Conservation (phyloP, 495 filamentous ascomycete species). For the Aspergillus bridgeri region DNA sequence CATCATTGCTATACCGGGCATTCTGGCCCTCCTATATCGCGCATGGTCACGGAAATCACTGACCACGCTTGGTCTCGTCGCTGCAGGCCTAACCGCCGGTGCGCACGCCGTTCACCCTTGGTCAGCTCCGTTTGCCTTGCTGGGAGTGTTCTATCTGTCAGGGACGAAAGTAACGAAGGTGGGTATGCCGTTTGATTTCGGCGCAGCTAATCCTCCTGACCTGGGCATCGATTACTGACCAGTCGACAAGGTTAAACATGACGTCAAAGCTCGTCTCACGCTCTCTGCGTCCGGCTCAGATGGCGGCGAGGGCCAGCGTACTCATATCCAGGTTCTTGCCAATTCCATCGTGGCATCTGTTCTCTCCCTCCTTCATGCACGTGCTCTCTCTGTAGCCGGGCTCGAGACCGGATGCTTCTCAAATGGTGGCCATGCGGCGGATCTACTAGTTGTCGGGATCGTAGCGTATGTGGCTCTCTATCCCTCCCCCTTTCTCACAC, state of each 20-base stretch:
- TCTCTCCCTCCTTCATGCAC: conserved; percentile 67
- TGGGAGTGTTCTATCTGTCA: conserved; percentile 81
- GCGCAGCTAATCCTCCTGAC: background rate
- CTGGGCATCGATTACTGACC: conserved; percentile 6
- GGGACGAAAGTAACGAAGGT: conserved; percentile 84
- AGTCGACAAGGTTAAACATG: conserved; percentile 67
- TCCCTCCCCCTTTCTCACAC: background rate
- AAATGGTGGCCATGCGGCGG: conserved; percentile 32
- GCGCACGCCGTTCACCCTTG: conserved; percentile 87
- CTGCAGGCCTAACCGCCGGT: conserved; percentile 65
- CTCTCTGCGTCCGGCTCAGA: conserved; percentile 65
- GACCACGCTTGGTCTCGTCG: conserved; percentile 63
- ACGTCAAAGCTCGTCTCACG: conserved; percentile 78
- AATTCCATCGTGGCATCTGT: conserved; percentile 79
- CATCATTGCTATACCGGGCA: conserved; percentile 63
- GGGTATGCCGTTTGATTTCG: background rate
- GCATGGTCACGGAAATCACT: conserved; percentile 70
- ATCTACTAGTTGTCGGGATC: conserved; percentile 56
- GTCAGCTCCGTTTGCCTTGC: conserved; percentile 79
- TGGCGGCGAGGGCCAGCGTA: conserved; percentile 77
- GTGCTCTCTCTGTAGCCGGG: conserved; percentile 40
- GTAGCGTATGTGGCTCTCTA: conserved; percentile 41
- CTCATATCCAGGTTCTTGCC: conserved; percentile 84
- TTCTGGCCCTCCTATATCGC: conserved; percentile 58
- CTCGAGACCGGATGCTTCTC: conserved; percentile 32